Conservation (phyloP, 805 yeast genomes). For the Isabelozyma gotoi region DNA sequence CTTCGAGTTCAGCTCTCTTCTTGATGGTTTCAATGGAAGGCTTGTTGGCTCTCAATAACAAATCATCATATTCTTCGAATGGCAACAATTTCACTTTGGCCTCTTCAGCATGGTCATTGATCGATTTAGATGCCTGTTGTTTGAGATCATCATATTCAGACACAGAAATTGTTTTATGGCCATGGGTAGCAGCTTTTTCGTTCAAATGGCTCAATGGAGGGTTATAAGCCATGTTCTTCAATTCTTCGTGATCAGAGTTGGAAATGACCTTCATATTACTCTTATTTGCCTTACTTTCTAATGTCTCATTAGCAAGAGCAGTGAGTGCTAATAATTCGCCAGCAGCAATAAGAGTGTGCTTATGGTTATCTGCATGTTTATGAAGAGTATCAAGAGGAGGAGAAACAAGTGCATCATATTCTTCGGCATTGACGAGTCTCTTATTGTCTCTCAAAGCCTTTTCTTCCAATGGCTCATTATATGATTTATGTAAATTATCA, state of each 20-base stretch:
- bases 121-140: constrained; percentile 14
- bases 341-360: neutral
- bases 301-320: constrained; percentile 10
- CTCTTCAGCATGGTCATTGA: constrained; percentile 5
- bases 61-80: constrained; percentile 27
- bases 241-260: constrained; percentile 14
- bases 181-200: constrained; percentile 6
- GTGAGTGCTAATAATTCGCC: constrained; percentile 4
- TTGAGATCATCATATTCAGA: constrained; percentile 20
- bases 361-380: constrained; percentile 4
- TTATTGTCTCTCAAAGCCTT: neutral
- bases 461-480: constrained; percentile 1
- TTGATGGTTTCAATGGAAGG: constrained; percentile 26
- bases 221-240: constrained; percentile 6
- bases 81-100: constrained; percentile 11
- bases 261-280: constrained; percentile 17
- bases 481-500: constrained; percentile 1
- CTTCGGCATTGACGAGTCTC: neutral
- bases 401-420: neutral
- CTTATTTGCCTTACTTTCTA: constrained; percentile 14
- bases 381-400: constrained; percentile 9
- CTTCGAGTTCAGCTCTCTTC: constrained; percentile 23
- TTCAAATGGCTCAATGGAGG: constrained; percentile 8
- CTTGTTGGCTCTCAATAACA: constrained; percentile 26
- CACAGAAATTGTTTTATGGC: constrained; percentile 3